phyloP scores from a whole-genome alignment of 2,329 filamentous ascomycete genomes.

The Talaromyces sp. region DNA sequence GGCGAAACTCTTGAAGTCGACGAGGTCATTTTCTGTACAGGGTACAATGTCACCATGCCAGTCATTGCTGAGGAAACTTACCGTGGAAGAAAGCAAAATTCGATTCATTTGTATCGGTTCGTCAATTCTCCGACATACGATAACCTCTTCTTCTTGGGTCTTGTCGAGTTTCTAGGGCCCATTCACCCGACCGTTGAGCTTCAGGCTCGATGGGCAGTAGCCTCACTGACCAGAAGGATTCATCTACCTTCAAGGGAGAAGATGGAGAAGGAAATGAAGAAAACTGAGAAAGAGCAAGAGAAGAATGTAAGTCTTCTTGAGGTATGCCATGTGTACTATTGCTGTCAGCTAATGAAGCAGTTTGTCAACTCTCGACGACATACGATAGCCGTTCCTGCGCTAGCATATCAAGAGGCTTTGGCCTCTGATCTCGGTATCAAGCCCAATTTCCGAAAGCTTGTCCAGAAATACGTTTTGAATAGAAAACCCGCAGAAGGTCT shows the following conservation, averaged over 20 bases:
- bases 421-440: slow-evolving; percentile 33
- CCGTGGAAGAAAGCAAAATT: slow-evolving; percentile 19
- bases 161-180: slow-evolving; percentile 32
- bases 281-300: slow-evolving; percentile 27
- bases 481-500: slow-evolving; percentile 27
- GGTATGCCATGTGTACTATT: background rate
- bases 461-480: slow-evolving; percentile 23
- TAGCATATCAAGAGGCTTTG: slow-evolving; percentile 34
- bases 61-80: slow-evolving; percentile 22
- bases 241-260: slow-evolving; percentile 25
- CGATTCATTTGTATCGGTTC: slow-evolving; percentile 34
- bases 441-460: slow-evolving; percentile 31
- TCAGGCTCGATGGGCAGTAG: slow-evolving; percentile 35
- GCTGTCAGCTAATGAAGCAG: slow-evolving; percentile 20
- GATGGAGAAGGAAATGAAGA: slow-evolving; percentile 28
- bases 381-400: slow-evolving; percentile 25
- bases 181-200: slow-evolving; percentile 33
- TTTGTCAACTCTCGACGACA: slow-evolving; percentile 33
- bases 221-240: slow-evolving; percentile 27
- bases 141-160: slow-evolving; percentile 36
- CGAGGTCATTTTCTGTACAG: slow-evolving; percentile 34
- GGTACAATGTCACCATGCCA: slow-evolving; percentile 27
- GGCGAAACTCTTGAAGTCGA: slow-evolving; percentile 31
- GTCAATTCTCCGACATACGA: slow-evolving; percentile 29
- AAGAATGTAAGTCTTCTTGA: slow-evolving; percentile 19